Conservation (phyloP, 371 early-diverging fungal genomes). For the Saksenaea oblongispora region DNA sequence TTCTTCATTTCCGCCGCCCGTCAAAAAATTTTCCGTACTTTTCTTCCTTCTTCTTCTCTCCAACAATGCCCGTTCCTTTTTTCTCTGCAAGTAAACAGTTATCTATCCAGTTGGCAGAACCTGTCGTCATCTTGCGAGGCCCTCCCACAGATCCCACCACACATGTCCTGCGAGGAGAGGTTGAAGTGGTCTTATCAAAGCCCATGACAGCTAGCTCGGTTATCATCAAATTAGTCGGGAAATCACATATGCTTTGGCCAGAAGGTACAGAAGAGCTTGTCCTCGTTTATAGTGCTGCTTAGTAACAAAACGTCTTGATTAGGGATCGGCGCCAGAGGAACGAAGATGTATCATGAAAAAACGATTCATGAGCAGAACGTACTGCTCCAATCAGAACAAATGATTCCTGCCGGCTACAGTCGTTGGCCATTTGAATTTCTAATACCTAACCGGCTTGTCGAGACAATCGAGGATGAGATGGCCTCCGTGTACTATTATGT, state of each 20-base stretch:
- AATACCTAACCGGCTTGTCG: conserved; percentile 38
- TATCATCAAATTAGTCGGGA: conserved; percentile 39
- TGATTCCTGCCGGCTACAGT: conserved; percentile 32
- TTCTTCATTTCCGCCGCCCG: background rate
- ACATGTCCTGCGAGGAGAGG: conserved; percentile 45
- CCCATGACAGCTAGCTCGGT: conserved; percentile 34
- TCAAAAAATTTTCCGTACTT: conserved; percentile 3
- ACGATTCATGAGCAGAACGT: conserved; percentile 47
- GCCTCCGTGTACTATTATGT: conserved; percentile 43
- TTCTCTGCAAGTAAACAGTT: conserved; percentile 42
- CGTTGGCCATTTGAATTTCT: conserved; percentile 51
- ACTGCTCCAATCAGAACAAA: conserved; percentile 28
- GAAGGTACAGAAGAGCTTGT: conserved; percentile 33
- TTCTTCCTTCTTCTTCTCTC: background rate
- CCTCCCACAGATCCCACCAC: conserved; percentile 29
- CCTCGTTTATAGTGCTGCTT: background rate
- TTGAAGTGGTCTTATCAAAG: conserved; percentile 38
- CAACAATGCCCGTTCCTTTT: conserved; percentile 42
- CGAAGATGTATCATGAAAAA: conserved; percentile 45
- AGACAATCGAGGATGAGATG: conserved; percentile 50
- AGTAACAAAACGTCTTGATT: background rate
- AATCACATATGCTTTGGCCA: conserved; percentile 47
- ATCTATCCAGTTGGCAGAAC: conserved; percentile 49
- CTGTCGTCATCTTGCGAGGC: conserved; percentile 45
- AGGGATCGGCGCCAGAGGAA: conserved; percentile 40